phyloP scores from a whole-genome alignment of 2,329 filamentous ascomycete genomes.

The Ophiocordyceps sinensis region DNA sequence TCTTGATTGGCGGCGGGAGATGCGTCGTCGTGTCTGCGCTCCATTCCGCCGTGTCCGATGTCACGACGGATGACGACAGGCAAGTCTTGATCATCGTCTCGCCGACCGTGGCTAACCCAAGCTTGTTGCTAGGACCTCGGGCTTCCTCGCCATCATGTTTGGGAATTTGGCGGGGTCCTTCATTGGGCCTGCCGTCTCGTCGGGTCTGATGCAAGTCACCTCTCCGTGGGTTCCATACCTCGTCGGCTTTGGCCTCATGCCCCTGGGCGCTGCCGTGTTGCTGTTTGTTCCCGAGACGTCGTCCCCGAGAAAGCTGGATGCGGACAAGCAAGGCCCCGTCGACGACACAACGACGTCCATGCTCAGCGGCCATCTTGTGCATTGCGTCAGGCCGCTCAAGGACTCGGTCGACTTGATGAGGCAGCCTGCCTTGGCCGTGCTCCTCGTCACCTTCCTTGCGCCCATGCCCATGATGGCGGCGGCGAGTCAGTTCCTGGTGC shows the following conservation, averaged over 20 bases:
- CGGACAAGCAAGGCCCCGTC: neutral
- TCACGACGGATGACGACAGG: slow-evolving; percentile 2
- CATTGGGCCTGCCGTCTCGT: slow-evolving; percentile 3
- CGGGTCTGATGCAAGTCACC: slow-evolving; percentile 3
- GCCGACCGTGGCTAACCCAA: neutral
- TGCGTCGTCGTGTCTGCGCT: slow-evolving; percentile 7
- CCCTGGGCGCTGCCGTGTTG: neutral
- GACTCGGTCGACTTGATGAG: slow-evolving; percentile 2
- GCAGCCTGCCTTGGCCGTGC: slow-evolving; percentile 1
- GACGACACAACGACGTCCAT: neutral
- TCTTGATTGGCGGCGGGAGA: slow-evolving; percentile 7
- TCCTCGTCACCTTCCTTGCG: slow-evolving; percentile 6
- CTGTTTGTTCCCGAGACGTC: slow-evolving; percentile 4
- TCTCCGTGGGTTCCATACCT: slow-evolving; percentile 3
- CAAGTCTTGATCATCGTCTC: neutral
- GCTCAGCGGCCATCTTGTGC: neutral
- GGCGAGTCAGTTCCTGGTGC: slow-evolving; percentile 7
- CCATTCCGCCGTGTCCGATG: slow-evolving; percentile 9
- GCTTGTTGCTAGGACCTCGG: neutral
- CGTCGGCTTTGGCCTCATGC: slow-evolving; percentile 1
- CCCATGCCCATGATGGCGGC: slow-evolving; percentile 6
- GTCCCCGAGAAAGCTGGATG: neutral
- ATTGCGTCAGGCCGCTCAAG: slow-evolving; percentile 1
- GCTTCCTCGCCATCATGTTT: slow-evolving; percentile 2
- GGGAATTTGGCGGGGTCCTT: slow-evolving; percentile 2